phyloP scores from a whole-genome alignment of 495 filamentous ascomycete species.

The Haplographium delicatum region DNA sequence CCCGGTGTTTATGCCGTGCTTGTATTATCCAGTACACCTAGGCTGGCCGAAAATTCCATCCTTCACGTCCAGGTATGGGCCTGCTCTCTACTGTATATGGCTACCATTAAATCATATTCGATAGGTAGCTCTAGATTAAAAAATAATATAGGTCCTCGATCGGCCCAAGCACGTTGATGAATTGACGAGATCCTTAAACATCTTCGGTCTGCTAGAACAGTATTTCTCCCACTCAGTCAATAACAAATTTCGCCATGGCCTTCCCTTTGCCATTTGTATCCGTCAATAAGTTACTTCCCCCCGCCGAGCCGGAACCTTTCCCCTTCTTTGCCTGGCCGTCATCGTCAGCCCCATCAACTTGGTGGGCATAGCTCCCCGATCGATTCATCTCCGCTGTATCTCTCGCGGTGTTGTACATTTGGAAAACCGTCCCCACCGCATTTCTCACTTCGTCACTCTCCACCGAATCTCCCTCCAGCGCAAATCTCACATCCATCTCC shows the following conservation, averaged over 20 bases:
- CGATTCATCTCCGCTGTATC: constrained; percentile 25
- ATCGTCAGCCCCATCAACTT: background rate
- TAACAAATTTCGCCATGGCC: constrained; percentile 9
- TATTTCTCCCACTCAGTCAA: constrained; percentile 25
- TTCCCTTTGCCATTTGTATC: background rate
- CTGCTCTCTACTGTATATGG: too few species aligned
- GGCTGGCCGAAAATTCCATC: too few species aligned
- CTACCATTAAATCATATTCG: too few species aligned
- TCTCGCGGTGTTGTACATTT: constrained; percentile 18
- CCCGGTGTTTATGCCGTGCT: too few species aligned
- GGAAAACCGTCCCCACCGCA: constrained; percentile 14
- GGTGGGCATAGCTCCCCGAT: constrained; percentile 17
- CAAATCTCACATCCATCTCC: constrained; percentile 21
- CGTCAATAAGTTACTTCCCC: background rate
- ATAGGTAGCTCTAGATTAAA: too few species aligned
- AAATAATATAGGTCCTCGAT: too few species aligned
- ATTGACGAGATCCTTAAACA: too few species aligned
- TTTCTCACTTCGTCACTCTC: constrained; percentile 12
- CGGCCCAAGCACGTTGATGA: too few species aligned
- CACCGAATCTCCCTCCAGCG: background rate
- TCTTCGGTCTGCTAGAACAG: too few species aligned
- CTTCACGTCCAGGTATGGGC: too few species aligned
- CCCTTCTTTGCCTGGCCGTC: background rate
- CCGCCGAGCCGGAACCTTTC: background rate
- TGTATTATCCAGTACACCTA: too few species aligned